These are phyloP conservation scores for Xylaria nigripes DNA, from an alignment of 495 filamentous ascomycete genomes.

Conservation along the genomic window DNA sequence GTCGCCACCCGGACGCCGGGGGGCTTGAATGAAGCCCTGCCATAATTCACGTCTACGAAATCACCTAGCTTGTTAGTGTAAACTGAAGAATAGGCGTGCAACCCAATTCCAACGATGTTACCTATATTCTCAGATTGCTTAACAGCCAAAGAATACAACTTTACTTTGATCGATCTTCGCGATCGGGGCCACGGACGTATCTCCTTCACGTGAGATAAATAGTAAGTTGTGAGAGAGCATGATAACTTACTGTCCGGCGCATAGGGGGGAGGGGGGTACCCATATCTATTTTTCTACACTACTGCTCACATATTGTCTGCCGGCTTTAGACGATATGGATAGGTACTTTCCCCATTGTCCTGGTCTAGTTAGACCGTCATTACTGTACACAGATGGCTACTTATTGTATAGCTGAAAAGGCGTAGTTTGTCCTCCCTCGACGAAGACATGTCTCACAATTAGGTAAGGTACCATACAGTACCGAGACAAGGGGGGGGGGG, in stretches of 20 bases:
- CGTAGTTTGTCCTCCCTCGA: not conserved
- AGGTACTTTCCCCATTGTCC: not conserved
- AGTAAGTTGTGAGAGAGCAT: not conserved
- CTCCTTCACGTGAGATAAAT: not conserved
- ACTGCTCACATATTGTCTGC: not conserved
- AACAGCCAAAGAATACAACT: too few relatives aligned
- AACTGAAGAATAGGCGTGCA: not conserved
- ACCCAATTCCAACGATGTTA: not conserved
- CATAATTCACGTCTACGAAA: slow-evolving; percentile 5
- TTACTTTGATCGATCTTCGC: not conserved
- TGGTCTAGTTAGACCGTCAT: not conserved
- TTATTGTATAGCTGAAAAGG: not conserved
- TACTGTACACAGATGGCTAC: not conserved
- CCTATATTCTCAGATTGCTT: not conserved
- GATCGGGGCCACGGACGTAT: not conserved
- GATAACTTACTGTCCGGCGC: not conserved
- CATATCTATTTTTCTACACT: not conserved
- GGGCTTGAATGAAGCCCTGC: slow-evolving; percentile 11
- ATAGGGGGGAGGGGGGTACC: not conserved
- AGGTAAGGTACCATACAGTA: too few relatives aligned
- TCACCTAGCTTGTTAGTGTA: not conserved
- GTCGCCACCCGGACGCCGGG: not conserved
- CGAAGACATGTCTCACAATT: not conserved
- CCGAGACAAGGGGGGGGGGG: too few relatives aligned
- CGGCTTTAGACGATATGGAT: too few relatives aligned